Conservation (phyloP, 306 rosid genomes). For the Acacia confusa region DNA sequence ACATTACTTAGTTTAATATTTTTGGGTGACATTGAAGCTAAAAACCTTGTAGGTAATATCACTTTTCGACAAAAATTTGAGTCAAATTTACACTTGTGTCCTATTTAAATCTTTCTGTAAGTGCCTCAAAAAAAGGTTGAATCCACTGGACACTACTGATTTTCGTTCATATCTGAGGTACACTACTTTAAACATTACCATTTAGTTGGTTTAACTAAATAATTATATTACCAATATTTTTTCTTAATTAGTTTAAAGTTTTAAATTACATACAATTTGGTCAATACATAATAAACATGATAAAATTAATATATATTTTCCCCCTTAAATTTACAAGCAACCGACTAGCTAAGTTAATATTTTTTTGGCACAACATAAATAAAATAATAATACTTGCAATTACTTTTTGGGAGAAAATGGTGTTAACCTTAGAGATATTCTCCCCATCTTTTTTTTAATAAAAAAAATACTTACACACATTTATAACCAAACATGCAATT, state of each 20-base stretch:
- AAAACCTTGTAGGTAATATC: too few species aligned
- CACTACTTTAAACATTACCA: too few species aligned
- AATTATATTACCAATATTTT: not conserved
- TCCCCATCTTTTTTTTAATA: not conserved
- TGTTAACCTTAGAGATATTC: not conserved
- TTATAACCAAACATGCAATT: not conserved
- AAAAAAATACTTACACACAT: not conserved
- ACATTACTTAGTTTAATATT: too few species aligned
- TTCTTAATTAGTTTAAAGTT: not conserved
- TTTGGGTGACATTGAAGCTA: too few species aligned
- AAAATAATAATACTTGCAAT: not conserved
- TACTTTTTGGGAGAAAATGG: not conserved
- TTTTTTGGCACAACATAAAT: not conserved
- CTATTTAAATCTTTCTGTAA: too few species aligned
- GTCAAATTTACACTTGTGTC: too few species aligned
- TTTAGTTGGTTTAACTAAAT: not conserved
- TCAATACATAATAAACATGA: not conserved
- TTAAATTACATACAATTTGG: not conserved
- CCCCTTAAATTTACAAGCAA: not conserved
- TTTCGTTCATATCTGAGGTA: not conserved
- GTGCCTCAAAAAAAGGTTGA: not conserved
- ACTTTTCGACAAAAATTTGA: too few species aligned
- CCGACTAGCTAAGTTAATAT: not conserved
- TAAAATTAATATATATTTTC: not conserved
- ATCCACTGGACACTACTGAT: not conserved